Evolutionary conservation across 495 filamentous ascomycete species (phyloP), one percentile per base, ranked within the genome.

Genomic region (Neurospora sp.): DNA sequence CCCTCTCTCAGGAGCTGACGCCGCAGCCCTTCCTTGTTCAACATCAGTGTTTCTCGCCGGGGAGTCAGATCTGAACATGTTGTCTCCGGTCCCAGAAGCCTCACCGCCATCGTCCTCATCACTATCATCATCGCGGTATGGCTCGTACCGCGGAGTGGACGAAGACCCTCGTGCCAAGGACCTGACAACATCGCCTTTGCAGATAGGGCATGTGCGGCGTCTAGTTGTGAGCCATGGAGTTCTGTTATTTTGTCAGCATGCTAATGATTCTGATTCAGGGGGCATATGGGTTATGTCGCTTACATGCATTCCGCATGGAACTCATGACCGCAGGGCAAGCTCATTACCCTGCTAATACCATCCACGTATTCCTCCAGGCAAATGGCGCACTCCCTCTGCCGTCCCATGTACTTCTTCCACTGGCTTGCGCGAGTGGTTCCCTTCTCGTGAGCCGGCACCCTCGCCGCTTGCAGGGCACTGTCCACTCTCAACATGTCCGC

Each of bases 261-360:
- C 38, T 54, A 31, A 39, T n/a, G n/a, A 10, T 39, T 18, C 2
- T 10, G 37, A 16, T 71, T n/a, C 6, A 66, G 18, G 46, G 46
- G 31, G 38, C 27, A 31, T 66, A 31, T 66, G 14, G 35, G 8
- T 14, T 40, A 23, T 44, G 72, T 69, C 41, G 91, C 95, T 92
- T 87, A 98, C 94, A 99, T 98, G 94, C 96, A 99, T 77, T 96
- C 94, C 42, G 86, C 95, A 81, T 99, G 96, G 81, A 99, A 99
- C 78, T 99, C 96, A 79, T 99, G 96, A 31, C 96, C 96, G 82
- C 96, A 99, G n/a, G 96, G 96, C 70, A 99, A 84, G 76, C 93
- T 97, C 96, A 99, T 99, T 20, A 99, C 96, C 73, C 89, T 85
- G 79, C 94, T 97, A 77, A 98, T 90, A 39, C 96, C 95, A 81